Percentiles rank a stretch among this genome's conserved stretches.
These are phyloP conservation scores for Phytophthora sp. DNA, from an alignment of 352 stramenopile genomes.

Conservation along the genomic window DNA sequence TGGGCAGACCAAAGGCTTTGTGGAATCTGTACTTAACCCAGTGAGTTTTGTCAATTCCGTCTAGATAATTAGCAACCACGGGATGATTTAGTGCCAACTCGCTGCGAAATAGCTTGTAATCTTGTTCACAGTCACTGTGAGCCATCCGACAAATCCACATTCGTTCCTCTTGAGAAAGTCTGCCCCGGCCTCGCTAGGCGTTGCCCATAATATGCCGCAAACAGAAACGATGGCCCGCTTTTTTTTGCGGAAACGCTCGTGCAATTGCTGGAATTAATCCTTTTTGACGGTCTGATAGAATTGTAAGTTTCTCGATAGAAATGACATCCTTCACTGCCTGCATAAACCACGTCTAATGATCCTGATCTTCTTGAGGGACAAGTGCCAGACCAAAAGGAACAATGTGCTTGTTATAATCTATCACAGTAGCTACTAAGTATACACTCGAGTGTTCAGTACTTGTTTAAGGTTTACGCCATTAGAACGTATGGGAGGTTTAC, in stretches of 20 bases:
- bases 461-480: no score
- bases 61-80: background rate
- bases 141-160: background rate
- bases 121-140: slow-evolving; percentile 2
- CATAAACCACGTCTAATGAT: slow-evolving; percentile 33
- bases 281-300: slow-evolving; percentile 2
- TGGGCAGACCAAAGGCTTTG: slow-evolving; percentile 5
- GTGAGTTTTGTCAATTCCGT: slow-evolving; percentile 10
- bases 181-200: background rate
- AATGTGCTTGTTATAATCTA: slow-evolving; percentile 36
- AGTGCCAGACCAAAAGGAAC: slow-evolving; percentile 23
- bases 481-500: no score
- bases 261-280: background rate
- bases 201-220: slow-evolving; percentile 11
- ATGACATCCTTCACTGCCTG: background rate
- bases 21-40: slow-evolving; percentile 23
- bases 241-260: background rate
- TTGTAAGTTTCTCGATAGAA: background rate
- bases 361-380: slow-evolving; percentile 19
- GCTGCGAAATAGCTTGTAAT: background rate
- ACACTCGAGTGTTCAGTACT: slow-evolving; percentile 31
- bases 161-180: background rate
- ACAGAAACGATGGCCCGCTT: slow-evolving; percentile 3
- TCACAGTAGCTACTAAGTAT: slow-evolving; percentile 17
- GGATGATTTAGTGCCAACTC: background rate